These are phyloP conservation scores for Globisporangium perplexum DNA, from an alignment of 352 stramenopile species.

Conservation along the genomic window DNA sequence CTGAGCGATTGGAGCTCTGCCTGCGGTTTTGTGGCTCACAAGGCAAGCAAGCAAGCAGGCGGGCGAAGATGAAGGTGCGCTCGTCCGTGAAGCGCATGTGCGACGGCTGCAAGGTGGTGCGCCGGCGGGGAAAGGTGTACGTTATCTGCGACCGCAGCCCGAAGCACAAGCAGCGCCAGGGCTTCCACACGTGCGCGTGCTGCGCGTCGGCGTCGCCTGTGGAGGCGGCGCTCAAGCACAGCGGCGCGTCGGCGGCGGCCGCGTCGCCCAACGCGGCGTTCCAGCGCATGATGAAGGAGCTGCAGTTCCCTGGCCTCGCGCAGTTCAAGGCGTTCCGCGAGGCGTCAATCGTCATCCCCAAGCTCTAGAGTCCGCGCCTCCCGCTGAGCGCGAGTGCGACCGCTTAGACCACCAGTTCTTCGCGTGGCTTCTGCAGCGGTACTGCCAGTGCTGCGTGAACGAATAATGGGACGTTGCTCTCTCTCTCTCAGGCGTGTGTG, in stretches of 20 bases:
- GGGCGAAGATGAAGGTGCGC: conserved; percentile 85
- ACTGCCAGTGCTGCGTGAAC: not conserved
- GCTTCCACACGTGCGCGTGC: conserved; percentile 78
- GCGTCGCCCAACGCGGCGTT: conserved; percentile 92
- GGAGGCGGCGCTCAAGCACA: conserved; percentile 13
- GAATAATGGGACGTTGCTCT: not conserved
- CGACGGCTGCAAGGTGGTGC: conserved; percentile 89
- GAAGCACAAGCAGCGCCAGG: conserved; percentile 93
- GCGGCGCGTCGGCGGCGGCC: conserved; percentile 11
- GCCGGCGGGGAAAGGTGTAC: conserved; percentile 81
- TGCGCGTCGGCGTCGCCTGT: conserved; percentile 19
- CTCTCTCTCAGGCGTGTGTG: too few relatives aligned
- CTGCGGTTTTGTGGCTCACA: not conserved
- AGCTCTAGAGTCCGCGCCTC: conserved; percentile 26
- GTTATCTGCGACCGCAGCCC: conserved; percentile 89
- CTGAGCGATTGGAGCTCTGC: not conserved
- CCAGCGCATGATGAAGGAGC: conserved; percentile 88
- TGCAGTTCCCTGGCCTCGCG: conserved; percentile 89
- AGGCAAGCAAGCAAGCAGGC: conserved; percentile 9
- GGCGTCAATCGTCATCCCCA: conserved; percentile 60
- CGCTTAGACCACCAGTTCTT: not conserved
- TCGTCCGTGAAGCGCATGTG: conserved; percentile 90
- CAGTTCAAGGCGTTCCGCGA: conserved; percentile 79
- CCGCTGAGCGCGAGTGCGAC: not conserved
- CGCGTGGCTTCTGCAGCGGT: too few relatives aligned